phyloP scores from a whole-genome alignment of 1,284 basidiomycete species.

The Rhodotorula sp. region DNA sequence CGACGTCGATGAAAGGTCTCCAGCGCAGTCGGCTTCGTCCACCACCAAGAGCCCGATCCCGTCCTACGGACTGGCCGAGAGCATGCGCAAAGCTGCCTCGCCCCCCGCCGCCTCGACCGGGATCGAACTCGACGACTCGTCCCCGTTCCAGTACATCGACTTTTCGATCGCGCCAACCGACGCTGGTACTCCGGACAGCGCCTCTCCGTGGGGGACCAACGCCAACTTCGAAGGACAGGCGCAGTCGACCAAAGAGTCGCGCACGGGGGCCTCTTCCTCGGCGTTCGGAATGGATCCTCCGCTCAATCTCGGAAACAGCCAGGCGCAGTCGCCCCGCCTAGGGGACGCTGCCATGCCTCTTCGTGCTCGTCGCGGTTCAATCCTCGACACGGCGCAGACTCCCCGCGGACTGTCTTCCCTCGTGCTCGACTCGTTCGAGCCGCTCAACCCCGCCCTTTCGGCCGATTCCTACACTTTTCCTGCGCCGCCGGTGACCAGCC shows the following conservation, averaged over 20 bases:
- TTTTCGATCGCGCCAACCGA: slow-evolving; percentile 14
- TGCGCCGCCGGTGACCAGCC: no score
- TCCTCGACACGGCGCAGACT: no score
- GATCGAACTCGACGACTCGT: not conserved
- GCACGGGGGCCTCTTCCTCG: not conserved
- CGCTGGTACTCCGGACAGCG: not conserved
- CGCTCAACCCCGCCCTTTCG: not conserved
- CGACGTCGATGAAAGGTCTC: not conserved
- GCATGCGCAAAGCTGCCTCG: slow-evolving; percentile 6
- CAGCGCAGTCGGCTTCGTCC: no score
- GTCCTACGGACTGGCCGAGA: not conserved
- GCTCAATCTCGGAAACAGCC: no score
- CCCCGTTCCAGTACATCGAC: slow-evolving; percentile 3
- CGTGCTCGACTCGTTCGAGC: not conserved
- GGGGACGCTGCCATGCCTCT: no score
- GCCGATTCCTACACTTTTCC: not conserved
- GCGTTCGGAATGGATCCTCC: no score
- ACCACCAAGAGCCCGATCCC: not conserved
- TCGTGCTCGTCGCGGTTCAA: no score
- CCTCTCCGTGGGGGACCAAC: no score
- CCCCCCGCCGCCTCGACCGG: not conserved
- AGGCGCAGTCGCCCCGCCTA: no score
- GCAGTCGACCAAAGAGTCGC: not conserved
- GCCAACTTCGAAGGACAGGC: not conserved
- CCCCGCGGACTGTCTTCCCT: not conserved